phyloP scores from a whole-genome alignment of 768 basidiomycete species.

The Hygrophoropsis aurantiaca region DNA sequence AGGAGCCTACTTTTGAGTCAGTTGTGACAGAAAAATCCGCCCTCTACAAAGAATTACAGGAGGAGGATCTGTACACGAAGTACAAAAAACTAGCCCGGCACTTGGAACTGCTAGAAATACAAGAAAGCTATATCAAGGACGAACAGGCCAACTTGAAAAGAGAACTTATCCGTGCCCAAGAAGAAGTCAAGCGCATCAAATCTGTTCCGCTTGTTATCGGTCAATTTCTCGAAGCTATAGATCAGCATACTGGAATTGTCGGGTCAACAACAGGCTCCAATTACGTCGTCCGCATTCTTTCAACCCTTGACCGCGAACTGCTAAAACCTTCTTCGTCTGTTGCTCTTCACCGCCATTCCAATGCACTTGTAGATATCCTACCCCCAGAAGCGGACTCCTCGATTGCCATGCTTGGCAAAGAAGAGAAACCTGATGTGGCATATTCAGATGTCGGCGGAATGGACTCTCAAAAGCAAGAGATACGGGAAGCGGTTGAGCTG shows the following conservation, averaged over 20 bases:
- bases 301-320: conserved; percentile 94
- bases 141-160: conserved; percentile 97
- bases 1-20: conserved; percentile 91
- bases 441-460: conserved; percentile 97
- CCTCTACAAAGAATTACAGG: conserved; percentile 81
- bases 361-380: conserved; percentile 96
- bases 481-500: conserved; percentile 95
- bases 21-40: conserved; percentile 88
- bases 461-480: conserved; percentile 98
- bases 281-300: conserved; percentile 96
- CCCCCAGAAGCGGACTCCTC: conserved; percentile 98
- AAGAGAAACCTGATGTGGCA: conserved; percentile 92
- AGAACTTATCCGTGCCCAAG: conserved; percentile 97
- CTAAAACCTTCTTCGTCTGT: conserved; percentile 97
- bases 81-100: conserved; percentile 96
- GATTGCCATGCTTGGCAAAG: conserved; percentile 90
- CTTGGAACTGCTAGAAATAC: conserved; percentile 91
- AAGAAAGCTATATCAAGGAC: conserved; percentile 97
- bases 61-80: conserved; percentile 94
- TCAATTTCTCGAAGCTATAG: conserved; percentile 98
- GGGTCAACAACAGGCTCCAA: conserved; percentile 98
- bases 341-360: conserved; percentile 98
- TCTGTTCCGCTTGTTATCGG: conserved; percentile 98
- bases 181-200: conserved; percentile 99
- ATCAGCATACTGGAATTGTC: conserved; percentile 95